Percentiles rank a stretch among this genome's conserved stretches.
These are phyloP conservation scores for Volvox carteri DNA, from an alignment of 163 green algal species.

Conservation along the genomic window DNA sequence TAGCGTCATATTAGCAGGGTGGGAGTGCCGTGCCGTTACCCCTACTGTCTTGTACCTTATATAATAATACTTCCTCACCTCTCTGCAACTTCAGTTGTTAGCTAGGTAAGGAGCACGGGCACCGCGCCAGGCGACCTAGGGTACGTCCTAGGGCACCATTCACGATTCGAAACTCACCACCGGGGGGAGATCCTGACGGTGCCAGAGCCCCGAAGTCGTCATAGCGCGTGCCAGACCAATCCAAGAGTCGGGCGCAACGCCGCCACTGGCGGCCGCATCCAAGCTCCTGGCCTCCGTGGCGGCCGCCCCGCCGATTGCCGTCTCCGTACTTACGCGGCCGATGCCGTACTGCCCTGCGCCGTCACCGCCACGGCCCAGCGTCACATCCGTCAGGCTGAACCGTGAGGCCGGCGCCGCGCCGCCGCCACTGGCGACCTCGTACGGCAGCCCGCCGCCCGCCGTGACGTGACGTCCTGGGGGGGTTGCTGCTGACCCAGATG, in stretches of 20 bases:
- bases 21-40: too few relatives aligned
- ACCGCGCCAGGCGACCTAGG: too few relatives aligned
- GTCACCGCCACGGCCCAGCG: neutral
- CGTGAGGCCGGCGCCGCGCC: neutral
- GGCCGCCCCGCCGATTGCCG: neutral
- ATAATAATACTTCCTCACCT: too few relatives aligned
- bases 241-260: neutral
- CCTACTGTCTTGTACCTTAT: too few relatives aligned
- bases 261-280: neutral
- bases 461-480: neutral
- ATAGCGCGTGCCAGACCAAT: neutral
- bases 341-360: neutral
- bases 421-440: too few relatives aligned
- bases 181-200: slow-evolving; percentile 22
- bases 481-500: too few relatives aligned
- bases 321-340: neutral
- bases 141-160: too few relatives aligned
- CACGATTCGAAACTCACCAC: too few relatives aligned
- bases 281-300: neutral
- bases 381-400: slow-evolving; percentile 36
- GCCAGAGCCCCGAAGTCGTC: slow-evolving; percentile 21
- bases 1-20: too few relatives aligned
- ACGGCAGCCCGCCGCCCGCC: neutral
- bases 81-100: too few relatives aligned
- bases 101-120: too few relatives aligned